Conservation (phyloP, 2,329 filamentous ascomycete genomes). For the Orbilia blumenaviensis region DNA sequence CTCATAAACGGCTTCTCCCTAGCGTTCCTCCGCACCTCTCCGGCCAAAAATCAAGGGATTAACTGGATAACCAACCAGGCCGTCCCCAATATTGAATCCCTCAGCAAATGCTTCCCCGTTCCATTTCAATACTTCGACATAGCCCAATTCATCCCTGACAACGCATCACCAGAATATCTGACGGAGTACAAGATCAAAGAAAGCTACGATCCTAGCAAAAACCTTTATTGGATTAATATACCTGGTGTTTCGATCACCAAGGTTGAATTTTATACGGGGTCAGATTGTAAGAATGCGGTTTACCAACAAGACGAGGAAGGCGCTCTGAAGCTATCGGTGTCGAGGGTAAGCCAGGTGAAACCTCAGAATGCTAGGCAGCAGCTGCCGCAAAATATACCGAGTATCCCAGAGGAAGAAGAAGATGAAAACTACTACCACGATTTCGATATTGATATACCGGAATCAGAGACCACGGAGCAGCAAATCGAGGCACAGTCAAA, state of each 20-base stretch:
- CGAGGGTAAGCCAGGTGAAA: not conserved
- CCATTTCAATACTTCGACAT: constrained; percentile 38
- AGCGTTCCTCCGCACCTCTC: constrained; percentile 30
- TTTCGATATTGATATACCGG: constrained; percentile 20
- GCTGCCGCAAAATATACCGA: not conserved
- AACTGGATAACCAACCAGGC: constrained; percentile 24
- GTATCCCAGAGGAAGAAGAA: constrained; percentile 15
- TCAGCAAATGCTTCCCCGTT: constrained; percentile 17
- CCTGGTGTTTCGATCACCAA: constrained; percentile 1
- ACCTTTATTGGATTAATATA: constrained; percentile 22
- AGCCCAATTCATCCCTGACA: constrained; percentile 38
- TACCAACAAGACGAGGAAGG: constrained; percentile 25
- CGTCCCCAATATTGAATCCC: constrained; percentile 2
- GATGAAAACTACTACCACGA: constrained; percentile 22
- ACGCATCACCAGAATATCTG: not conserved
- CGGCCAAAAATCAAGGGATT: constrained; percentile 7
- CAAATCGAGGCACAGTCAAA: not conserved
- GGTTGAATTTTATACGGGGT: constrained; percentile 41
- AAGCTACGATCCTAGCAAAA: constrained; percentile 14
- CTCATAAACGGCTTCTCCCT: constrained; percentile 8
- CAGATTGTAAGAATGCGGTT: constrained; percentile 35
- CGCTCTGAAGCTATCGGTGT: constrained; percentile 7
- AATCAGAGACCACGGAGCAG: constrained; percentile 3
- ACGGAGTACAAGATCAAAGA: constrained; percentile 13
- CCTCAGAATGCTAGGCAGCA: not conserved